These are phyloP conservation scores for Boletus tylopilopsis DNA, from an alignment of 768 basidiomycete species.

Conservation along the genomic window DNA sequence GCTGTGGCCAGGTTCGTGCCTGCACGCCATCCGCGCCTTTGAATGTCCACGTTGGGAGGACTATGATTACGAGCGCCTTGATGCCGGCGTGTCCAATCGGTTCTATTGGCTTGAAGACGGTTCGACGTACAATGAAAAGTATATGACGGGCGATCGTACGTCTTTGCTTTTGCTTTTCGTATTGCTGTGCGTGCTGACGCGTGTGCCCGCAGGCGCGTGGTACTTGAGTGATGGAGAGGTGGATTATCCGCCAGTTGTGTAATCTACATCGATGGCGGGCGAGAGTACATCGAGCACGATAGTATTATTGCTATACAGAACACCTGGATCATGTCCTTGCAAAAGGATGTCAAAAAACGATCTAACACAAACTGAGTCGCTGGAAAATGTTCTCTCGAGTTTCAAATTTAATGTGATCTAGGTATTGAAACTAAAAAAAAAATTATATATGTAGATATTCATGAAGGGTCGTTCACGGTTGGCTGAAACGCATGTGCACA, in stretches of 20 bases:
- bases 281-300: neutral
- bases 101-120: slow-evolving; percentile 63
- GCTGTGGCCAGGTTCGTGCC: slow-evolving; percentile 57
- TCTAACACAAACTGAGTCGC: too few relatives aligned
- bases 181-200: neutral
- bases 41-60: slow-evolving; percentile 64
- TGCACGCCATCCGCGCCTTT: slow-evolving; percentile 48
- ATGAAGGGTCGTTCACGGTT: too few relatives aligned
- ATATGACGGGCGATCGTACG: slow-evolving; percentile 35
- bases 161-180: slow-evolving; percentile 3
- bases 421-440: too few relatives aligned
- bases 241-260: slow-evolving; percentile 13
- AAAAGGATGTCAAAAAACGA: too few relatives aligned
- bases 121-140: slow-evolving; percentile 50
- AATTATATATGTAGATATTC: too few relatives aligned
- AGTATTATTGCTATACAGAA: neutral
- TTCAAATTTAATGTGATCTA: too few relatives aligned
- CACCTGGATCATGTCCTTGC: too few relatives aligned
- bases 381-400: too few relatives aligned
- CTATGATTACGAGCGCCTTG: slow-evolving; percentile 47
- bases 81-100: slow-evolving; percentile 41
- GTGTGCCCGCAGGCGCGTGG: slow-evolving; percentile 10
- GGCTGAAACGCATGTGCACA: too few relatives aligned
- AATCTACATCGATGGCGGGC: neutral
- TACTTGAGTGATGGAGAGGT: slow-evolving; percentile 12